These are phyloP conservation scores for Ceratocystiopsis brevicomis DNA, from an alignment of 2,329 filamentous ascomycete species.

Conservation along the genomic window DNA sequence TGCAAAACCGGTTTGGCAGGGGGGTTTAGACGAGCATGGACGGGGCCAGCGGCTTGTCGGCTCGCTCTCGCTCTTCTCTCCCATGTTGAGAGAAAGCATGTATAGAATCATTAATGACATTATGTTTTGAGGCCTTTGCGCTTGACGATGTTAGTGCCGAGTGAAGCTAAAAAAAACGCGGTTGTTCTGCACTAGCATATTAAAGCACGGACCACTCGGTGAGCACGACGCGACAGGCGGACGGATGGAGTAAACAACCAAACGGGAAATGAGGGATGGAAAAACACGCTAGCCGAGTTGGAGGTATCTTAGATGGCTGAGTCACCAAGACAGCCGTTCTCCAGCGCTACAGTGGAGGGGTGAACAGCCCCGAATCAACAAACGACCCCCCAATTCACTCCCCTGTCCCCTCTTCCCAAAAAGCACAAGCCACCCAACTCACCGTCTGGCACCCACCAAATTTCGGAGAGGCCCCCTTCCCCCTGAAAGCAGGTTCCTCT, in stretches of 20 bases:
- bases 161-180: not conserved
- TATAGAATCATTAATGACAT: slow-evolving; percentile 5
- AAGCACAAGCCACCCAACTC: not conserved
- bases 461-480: not conserved
- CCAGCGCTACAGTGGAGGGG: not conserved
- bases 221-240: slow-evolving; percentile 2
- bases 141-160: too few species aligned
- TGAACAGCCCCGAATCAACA: not conserved
- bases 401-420: not conserved
- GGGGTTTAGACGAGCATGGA: not conserved
- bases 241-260: slow-evolving; percentile 2
- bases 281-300: slow-evolving; percentile 4
- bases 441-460: too few species aligned
- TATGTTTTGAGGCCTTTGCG: not conserved
- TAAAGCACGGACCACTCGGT: slow-evolving; percentile 5
- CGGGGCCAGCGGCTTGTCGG: not conserved
- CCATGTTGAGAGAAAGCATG: not conserved
- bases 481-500: not conserved
- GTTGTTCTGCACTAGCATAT: slow-evolving; percentile 6
- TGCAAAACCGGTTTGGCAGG: too few species aligned
- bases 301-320: slow-evolving; percentile 6
- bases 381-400: not conserved
- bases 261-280: slow-evolving; percentile 1
- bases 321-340: slow-evolving; percentile 1
- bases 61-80: not conserved